phyloP scores from a whole-genome alignment of 1,284 basidiomycete species.

The Irpex sp. region DNA sequence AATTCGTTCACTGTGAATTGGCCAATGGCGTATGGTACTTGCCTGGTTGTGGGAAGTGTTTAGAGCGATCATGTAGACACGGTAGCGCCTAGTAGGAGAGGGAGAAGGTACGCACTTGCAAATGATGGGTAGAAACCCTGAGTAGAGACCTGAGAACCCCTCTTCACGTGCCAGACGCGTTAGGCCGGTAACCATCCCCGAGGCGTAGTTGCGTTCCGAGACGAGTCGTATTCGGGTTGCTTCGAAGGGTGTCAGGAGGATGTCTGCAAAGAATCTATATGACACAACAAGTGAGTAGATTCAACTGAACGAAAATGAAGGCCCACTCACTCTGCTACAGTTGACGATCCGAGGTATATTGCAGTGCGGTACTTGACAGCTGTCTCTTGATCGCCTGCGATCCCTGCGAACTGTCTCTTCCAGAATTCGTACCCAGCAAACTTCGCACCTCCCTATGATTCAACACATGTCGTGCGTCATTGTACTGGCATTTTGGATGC shows the following conservation, averaged over 20 bases:
- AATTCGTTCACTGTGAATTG: slow-evolving; percentile 90
- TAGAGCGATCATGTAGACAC: no score
- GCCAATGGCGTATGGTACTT: slow-evolving; percentile 86
- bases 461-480: no score
- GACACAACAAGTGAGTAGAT: no score
- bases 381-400: slow-evolving; percentile 71
- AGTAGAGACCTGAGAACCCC: slow-evolving; percentile 78
- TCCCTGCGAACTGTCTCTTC: slow-evolving; percentile 75
- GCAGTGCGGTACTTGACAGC: slow-evolving; percentile 81
- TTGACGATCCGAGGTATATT: slow-evolving; percentile 87
- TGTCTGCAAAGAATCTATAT: slow-evolving; percentile 85
- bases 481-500: background rate
- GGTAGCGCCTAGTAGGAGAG: background rate
- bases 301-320: no score
- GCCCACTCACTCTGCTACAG: slow-evolving; percentile 69
- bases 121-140: slow-evolving; percentile 87
- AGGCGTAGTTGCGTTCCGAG: slow-evolving; percentile 76
- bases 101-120: slow-evolving; percentile 58
- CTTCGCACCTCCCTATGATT: slow-evolving; percentile 30
- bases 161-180: slow-evolving; percentile 77
- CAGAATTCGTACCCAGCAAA: slow-evolving; percentile 85
- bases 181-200: slow-evolving; percentile 78
- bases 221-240: slow-evolving; percentile 89
- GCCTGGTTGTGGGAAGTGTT: slow-evolving; percentile 36
- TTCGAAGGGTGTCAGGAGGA: slow-evolving; percentile 85